Conservation (phyloP, 1,139 yeast species). For the Yamadazyma conglobata region DNA sequence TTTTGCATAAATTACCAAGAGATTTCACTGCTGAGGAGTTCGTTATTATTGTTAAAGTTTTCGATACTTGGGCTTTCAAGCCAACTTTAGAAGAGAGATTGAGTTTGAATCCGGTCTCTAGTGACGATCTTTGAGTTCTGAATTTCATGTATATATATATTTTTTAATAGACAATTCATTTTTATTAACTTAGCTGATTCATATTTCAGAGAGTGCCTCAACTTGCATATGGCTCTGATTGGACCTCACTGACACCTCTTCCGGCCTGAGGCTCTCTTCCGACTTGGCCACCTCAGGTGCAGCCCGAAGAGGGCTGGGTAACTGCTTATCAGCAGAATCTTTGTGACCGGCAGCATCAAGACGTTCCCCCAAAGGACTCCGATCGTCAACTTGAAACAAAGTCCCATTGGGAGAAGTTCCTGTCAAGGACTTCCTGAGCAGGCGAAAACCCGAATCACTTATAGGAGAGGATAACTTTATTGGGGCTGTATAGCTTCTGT, state of each 20-base stretch:
- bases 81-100: conserved; percentile 38
- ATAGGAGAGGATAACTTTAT: conserved; percentile 5
- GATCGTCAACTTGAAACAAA: too few relatives aligned
- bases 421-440: conserved; percentile 4
- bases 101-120: conserved; percentile 10
- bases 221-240: too few relatives aligned
- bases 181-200: too few relatives aligned
- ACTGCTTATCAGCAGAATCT: too few relatives aligned
- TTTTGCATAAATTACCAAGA: conserved; percentile 40
- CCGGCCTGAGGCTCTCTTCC: too few relatives aligned
- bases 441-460: conserved; percentile 9
- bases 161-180: too few relatives aligned
- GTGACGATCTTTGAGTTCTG: conserved; percentile 6
- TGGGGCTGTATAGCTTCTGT: conserved; percentile 6
- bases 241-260: too few relatives aligned
- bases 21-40: conserved; percentile 57
- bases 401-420: background rate
- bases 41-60: conserved; percentile 45
- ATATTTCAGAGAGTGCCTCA: too few relatives aligned
- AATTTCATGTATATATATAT: conserved; percentile 2
- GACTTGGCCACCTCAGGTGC: too few relatives aligned
- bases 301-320: too few relatives aligned
- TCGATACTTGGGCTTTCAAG: conserved; percentile 82
- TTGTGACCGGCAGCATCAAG: too few relatives aligned
- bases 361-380: too few relatives aligned